Percentiles rank a stretch among this genome's conserved stretches.
Evolutionary conservation across 805 yeast genomes (phyloP).

Genomic region (Candida ovalis): DNA sequence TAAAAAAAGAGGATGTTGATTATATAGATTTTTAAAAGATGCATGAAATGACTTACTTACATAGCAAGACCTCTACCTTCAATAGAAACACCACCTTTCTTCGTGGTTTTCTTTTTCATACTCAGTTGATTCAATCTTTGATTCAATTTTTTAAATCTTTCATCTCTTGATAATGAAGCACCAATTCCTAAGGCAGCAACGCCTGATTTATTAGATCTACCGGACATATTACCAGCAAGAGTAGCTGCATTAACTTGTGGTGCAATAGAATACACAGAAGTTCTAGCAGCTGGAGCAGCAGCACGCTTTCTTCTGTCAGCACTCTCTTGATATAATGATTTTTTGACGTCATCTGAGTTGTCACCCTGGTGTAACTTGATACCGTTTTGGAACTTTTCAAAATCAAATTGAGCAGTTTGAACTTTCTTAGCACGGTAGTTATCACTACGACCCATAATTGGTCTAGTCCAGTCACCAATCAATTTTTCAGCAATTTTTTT

Average conservation of each 20-base stretch:
- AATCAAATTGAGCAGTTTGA: slow-evolving; percentile 64
- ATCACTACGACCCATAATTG: slow-evolving; percentile 93
- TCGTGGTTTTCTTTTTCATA: slow-evolving; percentile 44
- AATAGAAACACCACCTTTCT: slow-evolving; percentile 73
- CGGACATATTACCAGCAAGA: background rate
- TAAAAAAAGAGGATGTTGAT: background rate
- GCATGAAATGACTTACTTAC: slow-evolving; percentile 4
- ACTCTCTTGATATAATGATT: slow-evolving; percentile 77
- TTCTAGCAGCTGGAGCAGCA: slow-evolving; percentile 89
- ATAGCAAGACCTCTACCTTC: slow-evolving; percentile 57
- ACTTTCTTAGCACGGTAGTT: slow-evolving; percentile 86
- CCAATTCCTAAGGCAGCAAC: slow-evolving; percentile 43
- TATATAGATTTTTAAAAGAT: background rate
- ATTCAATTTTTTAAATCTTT: slow-evolving; percentile 76
- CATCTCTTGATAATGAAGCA: slow-evolving; percentile 57
- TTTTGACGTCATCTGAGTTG: slow-evolving; percentile 33
- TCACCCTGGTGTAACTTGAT: slow-evolving; percentile 29
- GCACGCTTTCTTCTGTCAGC: slow-evolving; percentile 93
- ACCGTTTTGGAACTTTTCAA: slow-evolving; percentile 45
- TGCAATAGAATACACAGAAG: slow-evolving; percentile 85
- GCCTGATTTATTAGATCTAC: slow-evolving; percentile 38
- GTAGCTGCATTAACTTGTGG: slow-evolving; percentile 56
- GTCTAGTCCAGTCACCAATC: slow-evolving; percentile 98
- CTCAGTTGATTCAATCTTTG: slow-evolving; percentile 48
- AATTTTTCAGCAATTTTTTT: slow-evolving; percentile 87